These are phyloP conservation scores for Angophora floribunda DNA, from an alignment of 345 rosid genomes.

Conservation along the genomic window DNA sequence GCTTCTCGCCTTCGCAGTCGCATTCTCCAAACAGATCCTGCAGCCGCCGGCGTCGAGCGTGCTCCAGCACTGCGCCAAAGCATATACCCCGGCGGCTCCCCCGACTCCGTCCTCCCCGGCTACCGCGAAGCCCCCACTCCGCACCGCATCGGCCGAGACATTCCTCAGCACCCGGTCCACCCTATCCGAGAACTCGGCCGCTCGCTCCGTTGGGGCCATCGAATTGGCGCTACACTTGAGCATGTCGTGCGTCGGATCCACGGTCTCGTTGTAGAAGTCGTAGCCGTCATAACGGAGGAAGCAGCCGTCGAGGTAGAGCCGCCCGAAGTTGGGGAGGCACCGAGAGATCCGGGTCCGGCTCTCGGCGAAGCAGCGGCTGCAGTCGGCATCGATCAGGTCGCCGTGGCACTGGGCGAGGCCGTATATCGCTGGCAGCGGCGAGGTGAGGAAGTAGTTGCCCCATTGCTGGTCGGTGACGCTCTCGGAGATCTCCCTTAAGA, in stretches of 20 bases:
- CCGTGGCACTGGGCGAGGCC: conserved; percentile 31
- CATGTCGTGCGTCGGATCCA: conserved; percentile 15
- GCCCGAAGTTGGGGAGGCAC: conserved; percentile 29
- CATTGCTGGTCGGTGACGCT: neutral
- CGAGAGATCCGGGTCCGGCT: conserved; percentile 4
- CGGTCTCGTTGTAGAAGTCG: conserved; percentile 32
- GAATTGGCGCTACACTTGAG: conserved; percentile 5
- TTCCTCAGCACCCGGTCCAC: conserved; percentile 19
- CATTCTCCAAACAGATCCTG: conserved; percentile 34
- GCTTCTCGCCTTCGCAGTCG: conserved; percentile 19
- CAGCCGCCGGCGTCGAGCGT: conserved; percentile 29
- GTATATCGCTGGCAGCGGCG: conserved; percentile 8
- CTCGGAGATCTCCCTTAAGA: neutral
- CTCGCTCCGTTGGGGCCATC: neutral
- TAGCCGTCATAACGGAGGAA: conserved; percentile 42
- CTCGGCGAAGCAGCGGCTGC: conserved; percentile 27
- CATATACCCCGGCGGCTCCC: conserved; percentile 24
- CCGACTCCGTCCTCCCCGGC: conserved; percentile 2
- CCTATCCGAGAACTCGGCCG: conserved; percentile 6
- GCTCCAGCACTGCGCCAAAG: conserved; percentile 71
- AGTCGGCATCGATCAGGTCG: conserved; percentile 26
- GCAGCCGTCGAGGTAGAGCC: conserved; percentile 51
- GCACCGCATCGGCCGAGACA: conserved; percentile 23
- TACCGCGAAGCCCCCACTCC: conserved; percentile 28
- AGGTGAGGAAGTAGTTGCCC: conserved; percentile 3